Evolutionary conservation across 805 yeast species (phyloP), one percentile per base, ranked within the genome.

Genomic region (Yarrowia sp.): DNA sequence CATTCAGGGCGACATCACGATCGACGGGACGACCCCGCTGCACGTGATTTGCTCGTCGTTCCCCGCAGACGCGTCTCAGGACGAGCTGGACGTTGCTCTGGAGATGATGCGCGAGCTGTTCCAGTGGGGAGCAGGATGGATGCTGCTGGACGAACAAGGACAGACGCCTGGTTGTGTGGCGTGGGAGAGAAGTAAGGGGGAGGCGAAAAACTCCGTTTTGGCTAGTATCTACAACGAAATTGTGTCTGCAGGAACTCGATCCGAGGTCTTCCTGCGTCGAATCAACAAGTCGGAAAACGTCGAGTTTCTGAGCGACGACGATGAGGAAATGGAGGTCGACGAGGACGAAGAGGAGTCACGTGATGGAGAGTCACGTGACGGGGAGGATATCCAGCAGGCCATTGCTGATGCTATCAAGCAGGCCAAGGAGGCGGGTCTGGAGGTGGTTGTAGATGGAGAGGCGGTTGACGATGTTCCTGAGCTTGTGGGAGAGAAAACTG

Each of bases 71-170:
- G 84, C 85, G 70, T 70, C 78, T 1, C 74, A 78, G 0, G 82
- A 78, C 0, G 89, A 86, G 68, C 81, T 82, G 68, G 72, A 75
- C 0, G 81, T 85, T 0, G 83, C 88, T 0, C 69, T 79, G 41
- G 76, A 79, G 12, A 82, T 93, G 86, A 86, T 91, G 70, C 85
- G 86, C 38, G 83, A 81, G 22, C 77, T 93, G 70, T 88, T 93
- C 72, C 87, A 90, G 74, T 89, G 87, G 76, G 98, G 98, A 38
- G 97, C 97, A 0, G 97, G 96, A 10, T 93, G 98, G 98, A 88
- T 89, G 77, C 82, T 90, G 73, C 80, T 87, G 2, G 96, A 92
- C 76, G 84, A 82, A 70, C 85, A 88, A 67, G 82, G 86, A 72
- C 87, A 88, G 71, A 91, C 97, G 0, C 92, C 97, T 0, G 98